phyloP scores from a whole-genome alignment of 345 rosid species.

The Capsella bursapastoris region DNA sequence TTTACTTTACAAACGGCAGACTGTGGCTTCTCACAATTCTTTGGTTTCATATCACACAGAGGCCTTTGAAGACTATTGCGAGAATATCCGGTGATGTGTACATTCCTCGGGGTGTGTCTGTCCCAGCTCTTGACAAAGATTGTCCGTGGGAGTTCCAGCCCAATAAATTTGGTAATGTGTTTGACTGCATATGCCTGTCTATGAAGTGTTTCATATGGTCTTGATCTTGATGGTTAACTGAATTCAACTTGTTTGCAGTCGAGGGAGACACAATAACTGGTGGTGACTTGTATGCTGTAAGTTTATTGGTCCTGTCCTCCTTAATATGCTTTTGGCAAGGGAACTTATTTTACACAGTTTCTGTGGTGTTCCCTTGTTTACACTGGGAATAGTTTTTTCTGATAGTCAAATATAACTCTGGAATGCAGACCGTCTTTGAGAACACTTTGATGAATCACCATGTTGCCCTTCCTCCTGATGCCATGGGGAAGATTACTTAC shows the following conservation, averaged over 20 bases:
- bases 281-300: constrained; percentile 98
- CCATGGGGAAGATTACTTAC: constrained; percentile 94
- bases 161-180: constrained; percentile 70
- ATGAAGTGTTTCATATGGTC: neutral
- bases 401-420: constrained; percentile 29
- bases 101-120: constrained; percentile 99
- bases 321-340: constrained; percentile 22
- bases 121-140: constrained; percentile 98
- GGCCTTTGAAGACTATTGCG: constrained; percentile 99
- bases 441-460: constrained; percentile 92
- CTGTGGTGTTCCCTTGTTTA: constrained; percentile 13
- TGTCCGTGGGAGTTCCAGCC: constrained; percentile 94
- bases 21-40: constrained; percentile 25
- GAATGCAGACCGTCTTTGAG: constrained; percentile 87
- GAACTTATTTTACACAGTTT: constrained; percentile 21
- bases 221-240: constrained; percentile 29
- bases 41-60: constrained; percentile 52
- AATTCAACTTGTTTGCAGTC: constrained; percentile 54
- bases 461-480: constrained; percentile 92
- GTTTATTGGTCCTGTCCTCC: constrained; percentile 43
- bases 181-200: constrained; percentile 15
- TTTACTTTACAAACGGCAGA: constrained; percentile 6
- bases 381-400: neutral
- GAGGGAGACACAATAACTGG: constrained; percentile 99
- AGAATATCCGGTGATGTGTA: constrained; percentile 93